These are phyloP conservation scores for Sporisorium scitamineum DNA, from an alignment of 1,284 basidiomycete genomes.

Conservation along the genomic window DNA sequence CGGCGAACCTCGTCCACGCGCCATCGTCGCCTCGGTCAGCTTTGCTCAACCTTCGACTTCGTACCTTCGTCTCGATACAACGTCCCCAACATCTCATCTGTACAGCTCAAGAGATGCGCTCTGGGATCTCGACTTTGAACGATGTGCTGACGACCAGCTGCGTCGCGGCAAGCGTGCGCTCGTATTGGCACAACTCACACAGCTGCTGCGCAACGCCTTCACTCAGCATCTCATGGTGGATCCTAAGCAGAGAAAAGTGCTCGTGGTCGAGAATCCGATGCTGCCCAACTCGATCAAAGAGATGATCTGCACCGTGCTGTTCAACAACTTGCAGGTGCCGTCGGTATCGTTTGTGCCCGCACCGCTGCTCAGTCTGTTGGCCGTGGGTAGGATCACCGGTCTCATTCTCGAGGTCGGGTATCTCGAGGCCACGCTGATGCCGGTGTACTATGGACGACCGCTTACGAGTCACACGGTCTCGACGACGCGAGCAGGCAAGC, in stretches of 20 bases:
- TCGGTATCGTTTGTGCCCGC: constrained; percentile 84
- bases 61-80: constrained; percentile 21
- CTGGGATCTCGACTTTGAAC: constrained; percentile 59
- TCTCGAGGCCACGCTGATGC: constrained; percentile 86
- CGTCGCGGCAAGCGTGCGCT: constrained; percentile 43
- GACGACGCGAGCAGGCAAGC: constrained; percentile 48
- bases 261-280: constrained; percentile 88
- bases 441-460: constrained; percentile 72
- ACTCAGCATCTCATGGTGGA: constrained; percentile 83
- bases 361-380: constrained; percentile 83
- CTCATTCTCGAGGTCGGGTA: constrained; percentile 92
- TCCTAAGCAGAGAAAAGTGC: constrained; percentile 90
- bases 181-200: constrained; percentile 51
- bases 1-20: constrained; percentile 62
- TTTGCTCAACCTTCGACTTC: constrained; percentile 38
- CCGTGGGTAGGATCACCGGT: constrained; percentile 88
- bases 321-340: constrained; percentile 90
- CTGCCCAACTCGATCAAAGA: constrained; percentile 88
- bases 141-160: constrained; percentile 36
- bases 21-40: constrained; percentile 69
- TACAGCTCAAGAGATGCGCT: constrained; percentile 35
- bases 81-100: constrained; percentile 12
- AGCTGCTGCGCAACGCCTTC: constrained; percentile 55
- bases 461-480: constrained; percentile 30
- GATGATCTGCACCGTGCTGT: constrained; percentile 84